These are phyloP conservation scores for Alternaria angustiovoidea DNA, from an alignment of 2,329 filamentous ascomycete genomes.

Conservation along the genomic window DNA sequence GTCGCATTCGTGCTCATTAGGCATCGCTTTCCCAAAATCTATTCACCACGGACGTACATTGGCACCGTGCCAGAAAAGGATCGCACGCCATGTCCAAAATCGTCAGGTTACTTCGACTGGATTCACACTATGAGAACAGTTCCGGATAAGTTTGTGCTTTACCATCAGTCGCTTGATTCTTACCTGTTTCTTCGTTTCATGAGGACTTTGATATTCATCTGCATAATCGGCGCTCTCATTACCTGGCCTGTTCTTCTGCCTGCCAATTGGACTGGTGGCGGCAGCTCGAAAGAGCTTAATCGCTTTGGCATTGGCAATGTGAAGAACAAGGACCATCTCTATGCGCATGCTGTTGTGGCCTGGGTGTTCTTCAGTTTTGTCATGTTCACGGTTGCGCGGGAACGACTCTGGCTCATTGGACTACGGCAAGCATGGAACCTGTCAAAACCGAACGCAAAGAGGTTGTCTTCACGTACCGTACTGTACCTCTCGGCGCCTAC, in stretches of 20 bases:
- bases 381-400: slow-evolving; percentile 85
- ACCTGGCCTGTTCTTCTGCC: slow-evolving; percentile 92
- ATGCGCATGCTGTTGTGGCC: slow-evolving; percentile 79
- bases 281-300: slow-evolving; percentile 71
- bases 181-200: slow-evolving; percentile 91
- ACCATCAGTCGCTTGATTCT: slow-evolving; percentile 90
- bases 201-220: slow-evolving; percentile 78
- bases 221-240: slow-evolving; percentile 81
- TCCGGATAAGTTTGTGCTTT: slow-evolving; percentile 80
- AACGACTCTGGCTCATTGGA: slow-evolving; percentile 91
- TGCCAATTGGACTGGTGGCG: slow-evolving; percentile 84
- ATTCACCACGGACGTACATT: slow-evolving; percentile 56
- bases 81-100: slow-evolving; percentile 51
- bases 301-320: slow-evolving; percentile 83
- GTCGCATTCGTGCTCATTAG: slow-evolving; percentile 53
- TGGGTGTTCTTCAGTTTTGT: slow-evolving; percentile 89
- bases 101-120: slow-evolving; percentile 49
- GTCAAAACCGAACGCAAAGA: slow-evolving; percentile 81
- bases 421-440: slow-evolving; percentile 90
- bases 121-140: slow-evolving; percentile 60
- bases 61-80: slow-evolving; percentile 54
- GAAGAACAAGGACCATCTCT: slow-evolving; percentile 67
- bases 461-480: slow-evolving; percentile 88
- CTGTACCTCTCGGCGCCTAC: slow-evolving; percentile 86
- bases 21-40: slow-evolving; percentile 54